Percentiles rank a stretch among this genome's conserved stretches.
Conservation (phyloP, 345 rosid genomes). For the Eucalyptus leucophloia region DNA sequence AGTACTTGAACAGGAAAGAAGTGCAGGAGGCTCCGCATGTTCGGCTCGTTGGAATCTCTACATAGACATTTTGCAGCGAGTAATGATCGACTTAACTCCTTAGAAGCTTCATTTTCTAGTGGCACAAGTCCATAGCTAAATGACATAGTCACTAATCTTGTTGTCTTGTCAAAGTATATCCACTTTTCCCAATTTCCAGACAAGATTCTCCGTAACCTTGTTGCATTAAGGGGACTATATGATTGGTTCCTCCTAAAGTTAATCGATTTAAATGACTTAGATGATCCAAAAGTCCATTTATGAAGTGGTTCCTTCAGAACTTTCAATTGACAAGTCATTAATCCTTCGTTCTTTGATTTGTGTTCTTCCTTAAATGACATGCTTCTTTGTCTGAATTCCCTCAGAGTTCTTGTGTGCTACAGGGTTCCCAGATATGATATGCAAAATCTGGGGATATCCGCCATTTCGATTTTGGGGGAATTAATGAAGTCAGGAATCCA, state of each 20-base stretch:
- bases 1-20: conserved; percentile 43
- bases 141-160: neutral
- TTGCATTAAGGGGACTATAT: neutral
- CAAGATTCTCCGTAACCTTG: neutral
- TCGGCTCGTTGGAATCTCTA: conserved; percentile 17
- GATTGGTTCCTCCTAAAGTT: neutral
- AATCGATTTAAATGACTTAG: neutral
- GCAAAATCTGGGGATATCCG: conserved; percentile 15
- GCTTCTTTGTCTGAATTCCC: neutral
- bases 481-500: neutral
- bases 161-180: neutral
- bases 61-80: conserved; percentile 32
- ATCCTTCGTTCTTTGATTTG: neutral
- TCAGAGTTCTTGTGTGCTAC: neutral
- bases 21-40: conserved; percentile 40
- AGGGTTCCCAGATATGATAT: neutral
- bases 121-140: neutral
- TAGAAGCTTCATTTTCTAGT: neutral
- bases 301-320: neutral
- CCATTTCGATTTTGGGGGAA: conserved; percentile 11
- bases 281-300: neutral
- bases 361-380: neutral
- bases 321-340: neutral
- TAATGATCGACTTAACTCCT: neutral
- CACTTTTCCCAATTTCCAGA: neutral